A percentile compares a stretch with the other conserved stretches of the same genome.
These are phyloP conservation scores for Debaryomycetaceae sp. DNA, from an alignment of 1,139 yeast species.

Conservation along the genomic window DNA sequence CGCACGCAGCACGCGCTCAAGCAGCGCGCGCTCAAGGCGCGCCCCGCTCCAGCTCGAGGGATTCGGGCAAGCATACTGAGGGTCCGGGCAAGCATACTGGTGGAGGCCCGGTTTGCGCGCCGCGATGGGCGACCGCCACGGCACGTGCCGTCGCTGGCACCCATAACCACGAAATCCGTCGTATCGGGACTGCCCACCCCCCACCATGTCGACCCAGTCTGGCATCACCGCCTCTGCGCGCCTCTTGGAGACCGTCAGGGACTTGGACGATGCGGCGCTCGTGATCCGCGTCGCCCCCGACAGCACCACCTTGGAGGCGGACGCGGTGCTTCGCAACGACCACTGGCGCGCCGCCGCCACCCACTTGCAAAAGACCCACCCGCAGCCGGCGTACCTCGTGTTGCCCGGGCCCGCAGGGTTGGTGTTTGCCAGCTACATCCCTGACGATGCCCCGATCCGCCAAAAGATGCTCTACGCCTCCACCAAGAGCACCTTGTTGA, in stretches of 20 bases:
- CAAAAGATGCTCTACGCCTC: slow-evolving; percentile 94
- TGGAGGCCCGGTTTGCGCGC: too few species aligned
- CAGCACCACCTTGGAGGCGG: slow-evolving; percentile 41
- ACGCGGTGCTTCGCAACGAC: slow-evolving; percentile 23
- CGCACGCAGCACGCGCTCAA: too few species aligned
- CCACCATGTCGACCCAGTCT: slow-evolving; percentile 72
- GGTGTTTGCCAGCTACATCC: slow-evolving; percentile 77
- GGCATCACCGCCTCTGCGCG: slow-evolving; percentile 55
- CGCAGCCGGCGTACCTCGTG: slow-evolving; percentile 59
- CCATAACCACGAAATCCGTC: too few species aligned
- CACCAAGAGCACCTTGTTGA: slow-evolving; percentile 69
- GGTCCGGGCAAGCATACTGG: too few species aligned
- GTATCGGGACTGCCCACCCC: too few species aligned
- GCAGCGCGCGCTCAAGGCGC: too few species aligned
- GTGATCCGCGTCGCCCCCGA: slow-evolving; percentile 43
- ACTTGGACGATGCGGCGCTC: slow-evolving; percentile 21
- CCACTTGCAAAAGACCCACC: slow-evolving; percentile 31
- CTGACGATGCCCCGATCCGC: slow-evolving; percentile 79
- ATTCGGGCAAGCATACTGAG: too few species aligned
- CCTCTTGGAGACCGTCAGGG: slow-evolving; percentile 31
- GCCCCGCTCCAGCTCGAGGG: too few species aligned
- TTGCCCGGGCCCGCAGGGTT: slow-evolving; percentile 26
- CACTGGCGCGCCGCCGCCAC: slow-evolving; percentile 35
- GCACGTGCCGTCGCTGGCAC: too few species aligned
- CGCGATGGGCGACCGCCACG: too few species aligned